Evolutionary conservation across 2,329 filamentous ascomycete genomes (phyloP), one percentile per base, ranked within the genome.

Genomic region (Claviceps cyperi): DNA sequence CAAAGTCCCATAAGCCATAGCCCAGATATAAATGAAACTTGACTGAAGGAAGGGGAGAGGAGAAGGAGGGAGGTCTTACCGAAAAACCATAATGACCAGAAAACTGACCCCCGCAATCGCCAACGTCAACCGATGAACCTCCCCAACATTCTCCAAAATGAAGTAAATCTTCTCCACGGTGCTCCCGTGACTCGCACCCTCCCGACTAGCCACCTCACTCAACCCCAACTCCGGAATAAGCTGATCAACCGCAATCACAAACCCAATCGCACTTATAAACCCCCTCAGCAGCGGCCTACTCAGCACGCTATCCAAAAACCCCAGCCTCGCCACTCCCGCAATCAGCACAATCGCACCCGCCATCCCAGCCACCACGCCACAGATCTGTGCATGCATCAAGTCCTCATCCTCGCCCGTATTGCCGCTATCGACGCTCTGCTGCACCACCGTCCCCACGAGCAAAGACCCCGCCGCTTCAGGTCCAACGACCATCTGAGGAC

Each of bases 211-310:
- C 17, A 80, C 66, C 1, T 74, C 69, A 38, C 74, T 75, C 21
- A 98, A 74, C 0, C 92, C 92, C 59, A 94, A 76, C 65, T 97
- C 89, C 0, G 91, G 90, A 49, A 96, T 86, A 43, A 95, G 71
- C 67, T 98, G 92, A 64, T 97, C 92, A 37, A 97, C 87, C 39
- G 94, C 81, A 62, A 98, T 97, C 56, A 97, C 90, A 50, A 96
- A 86, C 46, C 92, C 92, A 62, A 98, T 94, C 47, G 92, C 92
- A 51, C 87, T 95, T 67, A 98, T 96, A 69, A 98, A 98, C 1
- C 92, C 92, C 52, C 92, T 77, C 50, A 97, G 69, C 59, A 98
- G 97, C 1, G 92, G 92, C 36, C 88, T 78, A 57, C 90, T 96
- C 37, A 98, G 75, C 11, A 98, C 90, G 60, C 88, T 95, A 62